Evolutionary conservation across 305 asterid genomes (phyloP), one percentile per base, ranked within the genome.

Genomic region (Fraxinus paxiana): DNA sequence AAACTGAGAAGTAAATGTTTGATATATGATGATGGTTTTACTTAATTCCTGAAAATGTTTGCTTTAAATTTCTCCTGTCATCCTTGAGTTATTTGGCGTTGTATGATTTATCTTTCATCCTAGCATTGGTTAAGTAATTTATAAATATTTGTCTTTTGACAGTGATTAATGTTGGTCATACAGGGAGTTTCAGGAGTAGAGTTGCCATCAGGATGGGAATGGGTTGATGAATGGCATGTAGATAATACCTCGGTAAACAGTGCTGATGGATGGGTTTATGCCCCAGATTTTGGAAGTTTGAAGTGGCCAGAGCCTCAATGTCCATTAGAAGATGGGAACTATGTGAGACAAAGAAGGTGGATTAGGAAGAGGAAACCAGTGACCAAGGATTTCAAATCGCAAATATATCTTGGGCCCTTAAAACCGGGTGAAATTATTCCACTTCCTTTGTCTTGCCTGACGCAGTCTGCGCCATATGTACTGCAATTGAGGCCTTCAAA

Each of bases 201-300:
- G 82, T 84, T 92, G 84, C 92, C 97, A 24, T 84, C 96, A 75
- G 95, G 95, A 34, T 92, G 95, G 97, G 90, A 90, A 80, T 93
- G 98, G 98, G 78, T 89, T 88, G 97, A 91, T 82, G 97, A 89
- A 81, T 95, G 98, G 98, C 92, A 82, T 82, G 88, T 95, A 13
- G 98, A 95, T 84, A 83, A 87, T 59, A 84, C 86, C 69, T 85
- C 97, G 33, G 90, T 89, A 81, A 89, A 85, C 75, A 87, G 90
- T 59, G 87, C 89, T 83, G 98, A 93, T 87, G 98, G 98, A 85
- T 95, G 97, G 98, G 93, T 90, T 80, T 95, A 95, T 88, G 97
- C 97, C 83, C 95, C 94, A 61, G 92, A 95, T 76, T 70, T 79
- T 78, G 91, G 83, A 81, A 90, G 90, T 77, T 87, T 93, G 82